phyloP scores from a whole-genome alignment of 352 stramenopile species.

The Globisporangium apiculatum region DNA sequence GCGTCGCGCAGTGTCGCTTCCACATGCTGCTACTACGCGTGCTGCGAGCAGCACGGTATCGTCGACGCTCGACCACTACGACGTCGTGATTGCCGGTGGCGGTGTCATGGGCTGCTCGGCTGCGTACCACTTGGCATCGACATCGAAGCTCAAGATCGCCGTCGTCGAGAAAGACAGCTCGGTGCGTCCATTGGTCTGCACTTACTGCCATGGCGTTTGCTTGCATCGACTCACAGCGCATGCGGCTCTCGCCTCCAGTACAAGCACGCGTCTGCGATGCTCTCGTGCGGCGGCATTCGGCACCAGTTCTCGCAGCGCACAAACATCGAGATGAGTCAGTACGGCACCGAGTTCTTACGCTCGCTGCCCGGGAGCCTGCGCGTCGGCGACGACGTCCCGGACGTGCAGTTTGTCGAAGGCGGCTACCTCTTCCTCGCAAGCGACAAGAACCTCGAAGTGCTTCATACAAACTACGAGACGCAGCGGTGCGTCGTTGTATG shows the following conservation, averaged over 20 bases:
- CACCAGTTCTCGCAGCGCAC: conserved; percentile 74
- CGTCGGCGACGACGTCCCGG: conserved; percentile 46
- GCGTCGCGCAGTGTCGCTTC: conserved; percentile 1
- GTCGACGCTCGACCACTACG: conserved; percentile 26
- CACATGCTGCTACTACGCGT: not conserved
- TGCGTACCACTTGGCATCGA: conserved; percentile 73
- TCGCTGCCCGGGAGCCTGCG: conserved; percentile 39
- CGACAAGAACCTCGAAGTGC: conserved; percentile 42
- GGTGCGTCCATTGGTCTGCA: conserved; percentile 21
- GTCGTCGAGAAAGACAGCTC: conserved; percentile 65
- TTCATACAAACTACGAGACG: conserved; percentile 52
- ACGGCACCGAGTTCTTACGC: conserved; percentile 66
- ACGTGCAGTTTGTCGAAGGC: conserved; percentile 75
- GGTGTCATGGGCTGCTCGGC: conserved; percentile 85
- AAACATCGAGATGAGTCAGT: conserved; percentile 79
- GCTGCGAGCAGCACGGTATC: conserved; percentile 3
- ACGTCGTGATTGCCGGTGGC: conserved; percentile 73
- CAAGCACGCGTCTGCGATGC: conserved; percentile 73
- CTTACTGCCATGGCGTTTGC: not conserved
- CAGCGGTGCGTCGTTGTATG: conserved; percentile 23
- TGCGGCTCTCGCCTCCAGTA: conserved; percentile 32
- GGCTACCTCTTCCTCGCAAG: conserved; percentile 79
- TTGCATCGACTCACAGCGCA: not conserved
- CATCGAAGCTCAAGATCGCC: conserved; percentile 62
- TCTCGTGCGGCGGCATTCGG: conserved; percentile 71